Evolutionary conservation across 768 basidiomycete species (phyloP), one percentile per base, ranked within the genome.

Genomic region (Russula sp.): DNA sequence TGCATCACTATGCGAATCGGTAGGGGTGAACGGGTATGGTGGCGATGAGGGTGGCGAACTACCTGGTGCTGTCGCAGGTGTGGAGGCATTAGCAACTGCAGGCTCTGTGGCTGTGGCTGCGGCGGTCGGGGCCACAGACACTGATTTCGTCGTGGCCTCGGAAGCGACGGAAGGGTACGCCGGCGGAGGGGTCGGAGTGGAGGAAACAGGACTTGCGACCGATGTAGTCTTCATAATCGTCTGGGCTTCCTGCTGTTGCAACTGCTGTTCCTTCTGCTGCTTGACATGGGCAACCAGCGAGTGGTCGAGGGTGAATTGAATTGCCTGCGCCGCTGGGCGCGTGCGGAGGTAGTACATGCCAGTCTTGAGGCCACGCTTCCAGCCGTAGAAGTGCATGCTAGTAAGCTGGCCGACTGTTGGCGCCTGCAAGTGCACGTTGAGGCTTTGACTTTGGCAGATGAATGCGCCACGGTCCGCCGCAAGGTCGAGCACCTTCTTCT

Each of bases 351-450:
- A 98, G 77, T 94, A 94, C 91, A 96, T 95, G 68, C 96, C 97
- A 1, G 97, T 99, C 84, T 99, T 99, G 71, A 99, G 77, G 39
- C 97, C 97, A 77, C 93, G 93, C 83, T 96, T 96, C 97, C 97
- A 98, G n/a, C 94, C 97, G 73, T 98, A 98, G 80, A 95, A 96
- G 75, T 95, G 94, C 93, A 94, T 94, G 65, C 88, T 90, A 44
- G 94, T 95, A 66, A 99, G 79, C 74, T 99, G 96, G 9, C 92
- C 92, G 62, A 87, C 79, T 3, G 93, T 93, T 35, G 96, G 96
- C 44, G 88, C 79, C 72, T 91, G 86, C 53, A 99, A 76, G 73
- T 98, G 96, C 61, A 99, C 84, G 75, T 98, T 98, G 73, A 99
- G 78, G 65, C 87, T 89, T 77, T 98, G 96, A 68, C 86, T 88